Evolutionary conservation across 352 stramenopile genomes (phyloP), one percentile per base, ranked within the genome.

Genomic region (Phytophthora pseudosyringae): DNA sequence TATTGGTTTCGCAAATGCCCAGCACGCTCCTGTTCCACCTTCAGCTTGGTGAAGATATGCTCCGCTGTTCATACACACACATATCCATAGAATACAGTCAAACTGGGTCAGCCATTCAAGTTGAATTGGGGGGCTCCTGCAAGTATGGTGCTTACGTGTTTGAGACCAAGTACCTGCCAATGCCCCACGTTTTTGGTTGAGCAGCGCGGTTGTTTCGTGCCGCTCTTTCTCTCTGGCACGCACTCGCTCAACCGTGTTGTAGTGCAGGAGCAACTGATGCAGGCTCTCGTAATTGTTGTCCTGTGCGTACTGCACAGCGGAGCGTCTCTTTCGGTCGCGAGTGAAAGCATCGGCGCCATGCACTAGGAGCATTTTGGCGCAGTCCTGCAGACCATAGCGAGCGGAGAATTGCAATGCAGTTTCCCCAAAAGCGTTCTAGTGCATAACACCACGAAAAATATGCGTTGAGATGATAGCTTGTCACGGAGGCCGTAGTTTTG

Each of bases 341-440:
- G 46, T 43, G 7, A 64, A 64, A 4, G 59, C 18, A 48, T 90
- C 65, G 4, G 65, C 83, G 12, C 69, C 71, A 35, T 82, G 67
- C 3, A 26, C 28, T 1, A 94, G 52, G 43, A 94, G 67, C 5
- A 92, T 52, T 56, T 80, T 75, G 26, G 83, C 75, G 41, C 80
- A 88, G 8, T 85, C 73, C 32, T 79, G 46, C 3, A 92, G 74
- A 11, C 80, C 81, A 29, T 88, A 73, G 1, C 75, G 67, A 29
- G 78, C 78, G 38, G 75, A 86, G 26, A 78, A 61, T 43, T 92
- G 86, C 31, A 94, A 48, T 12, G 74, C 60, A 1, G 78, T 86
- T 67, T 90, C 80, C 0, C 81, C 81, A 48, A 89, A 90, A 3
- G 53, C 55, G 50, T 94, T 94, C 86, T 92, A 54, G 10, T 28